A percentile compares a stretch with the other conserved stretches of the same genome.
These are phyloP conservation scores for Phytophthora ohioensis DNA, from an alignment of 352 stramenopile species.

Conservation along the genomic window DNA sequence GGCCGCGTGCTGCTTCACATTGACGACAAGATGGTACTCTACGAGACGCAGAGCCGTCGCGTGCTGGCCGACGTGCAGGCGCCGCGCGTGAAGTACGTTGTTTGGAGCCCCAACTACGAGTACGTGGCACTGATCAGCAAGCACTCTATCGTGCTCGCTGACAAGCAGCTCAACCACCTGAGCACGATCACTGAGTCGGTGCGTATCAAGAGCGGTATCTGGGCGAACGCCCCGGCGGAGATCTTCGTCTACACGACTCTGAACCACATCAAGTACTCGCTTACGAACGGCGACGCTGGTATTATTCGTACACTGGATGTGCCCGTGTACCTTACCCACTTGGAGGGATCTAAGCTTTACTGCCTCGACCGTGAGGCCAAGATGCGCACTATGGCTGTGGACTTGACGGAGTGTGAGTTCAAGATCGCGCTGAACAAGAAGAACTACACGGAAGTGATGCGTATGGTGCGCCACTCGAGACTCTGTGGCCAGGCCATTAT, in stretches of 20 bases:
- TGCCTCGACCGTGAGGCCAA: constrained; percentile 98
- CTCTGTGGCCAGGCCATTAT: constrained; percentile 99
- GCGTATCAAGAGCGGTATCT: constrained; percentile 95
- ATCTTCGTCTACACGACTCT: constrained; percentile 99
- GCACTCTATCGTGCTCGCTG: constrained; percentile 97
- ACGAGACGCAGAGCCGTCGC: constrained; percentile 97
- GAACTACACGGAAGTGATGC: constrained; percentile 99
- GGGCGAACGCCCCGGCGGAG: constrained; percentile 90
- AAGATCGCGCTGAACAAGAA: constrained; percentile 96
- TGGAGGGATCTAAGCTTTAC: constrained; percentile 95
- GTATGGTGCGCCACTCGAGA: constrained; percentile 97
- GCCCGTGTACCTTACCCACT: constrained; percentile 97
- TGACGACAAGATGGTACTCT: constrained; percentile 98
- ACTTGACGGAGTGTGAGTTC: constrained; percentile 99
- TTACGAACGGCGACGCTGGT: constrained; percentile 95
- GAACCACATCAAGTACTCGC: constrained; percentile 95
- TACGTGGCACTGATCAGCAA: constrained; percentile 98
- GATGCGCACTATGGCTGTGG: constrained; percentile 96
- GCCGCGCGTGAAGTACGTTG: constrained; percentile 97
- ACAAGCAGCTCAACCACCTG: constrained; percentile 98
- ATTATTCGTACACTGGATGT: constrained; percentile 99
- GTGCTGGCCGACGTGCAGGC: constrained; percentile 97
- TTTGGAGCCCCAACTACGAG: constrained; percentile 97
- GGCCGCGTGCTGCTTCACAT: constrained; percentile 97
- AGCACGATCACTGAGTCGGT: constrained; percentile 98